These are phyloP conservation scores for Euphorbia schlechtendalii DNA, from an alignment of 441 rosid genomes.

Conservation along the genomic window DNA sequence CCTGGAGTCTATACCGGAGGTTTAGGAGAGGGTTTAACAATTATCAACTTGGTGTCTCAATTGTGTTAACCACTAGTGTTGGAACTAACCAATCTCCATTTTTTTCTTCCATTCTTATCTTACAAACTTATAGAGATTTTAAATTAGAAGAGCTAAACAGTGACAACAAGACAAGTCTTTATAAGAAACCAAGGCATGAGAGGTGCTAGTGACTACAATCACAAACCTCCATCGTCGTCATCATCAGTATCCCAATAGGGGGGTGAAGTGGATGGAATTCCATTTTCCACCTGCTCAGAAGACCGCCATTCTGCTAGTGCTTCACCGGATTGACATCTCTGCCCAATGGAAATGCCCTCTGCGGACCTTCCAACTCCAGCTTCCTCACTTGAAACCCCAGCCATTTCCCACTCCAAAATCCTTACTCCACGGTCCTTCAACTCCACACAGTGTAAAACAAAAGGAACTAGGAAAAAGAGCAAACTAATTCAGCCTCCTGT, in stretches of 20 bases:
- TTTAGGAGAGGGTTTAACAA: neutral
- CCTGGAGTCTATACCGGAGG: neutral
- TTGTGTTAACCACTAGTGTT: neutral
- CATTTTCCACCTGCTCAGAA: conserved; percentile 82
- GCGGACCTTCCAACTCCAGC: conserved; percentile 62
- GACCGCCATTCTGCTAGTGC: conserved; percentile 84
- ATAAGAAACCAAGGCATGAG: neutral
- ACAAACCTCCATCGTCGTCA: conserved; percentile 60
- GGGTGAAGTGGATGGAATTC: conserved; percentile 78
- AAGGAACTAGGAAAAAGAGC: conserved; percentile 13
- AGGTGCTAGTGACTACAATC: conserved; percentile 5
- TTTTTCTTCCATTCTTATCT: neutral
- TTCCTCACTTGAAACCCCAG: conserved; percentile 55
- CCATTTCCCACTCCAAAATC: conserved; percentile 52
- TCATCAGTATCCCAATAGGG: conserved; percentile 84
- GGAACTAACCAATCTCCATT: neutral
- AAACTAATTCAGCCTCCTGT: conserved; percentile 13
- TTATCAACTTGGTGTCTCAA: neutral
- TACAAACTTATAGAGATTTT: neutral
- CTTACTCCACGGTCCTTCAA: conserved; percentile 30
- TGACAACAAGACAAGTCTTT: neutral
- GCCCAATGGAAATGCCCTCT: conserved; percentile 60
- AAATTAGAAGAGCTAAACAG: neutral
- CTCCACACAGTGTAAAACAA: conserved; percentile 24
- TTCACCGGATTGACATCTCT: conserved; percentile 61